Evolutionary conservation across 2,329 filamentous ascomycete species (phyloP), one percentile per base, ranked within the genome.

Genomic region (Phaeoacremonium minimum): DNA sequence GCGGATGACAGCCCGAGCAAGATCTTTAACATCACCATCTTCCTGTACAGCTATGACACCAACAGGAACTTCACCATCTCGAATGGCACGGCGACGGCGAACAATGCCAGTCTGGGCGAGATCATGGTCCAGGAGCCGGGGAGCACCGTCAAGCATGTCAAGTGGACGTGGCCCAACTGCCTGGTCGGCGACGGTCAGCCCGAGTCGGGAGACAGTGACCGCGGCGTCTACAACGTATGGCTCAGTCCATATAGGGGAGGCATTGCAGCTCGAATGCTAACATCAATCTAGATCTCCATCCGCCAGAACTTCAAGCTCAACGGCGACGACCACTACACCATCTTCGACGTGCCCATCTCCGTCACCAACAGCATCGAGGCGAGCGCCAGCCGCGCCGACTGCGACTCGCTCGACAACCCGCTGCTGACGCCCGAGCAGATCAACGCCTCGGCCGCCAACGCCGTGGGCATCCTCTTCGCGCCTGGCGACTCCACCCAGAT

Each of bases 71-170:
- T 87, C 46, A 86, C 82, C 18, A 73, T 85, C 41, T 75, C 76
- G 5, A 84, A 84, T 54, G 73, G 76, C 34, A 82, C 77, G 3
- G 68, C 67, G 5, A 61, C 67, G 4, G 55, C 57, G 7, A 63
- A 67, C 37, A 68, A 71, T 35, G 73, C 71, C 7, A 80, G 72
- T 30, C 56, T 81, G 6, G 75, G 77, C 2, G 66, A 80, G 33
- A 80, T 87, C 37, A 73, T 87, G 64, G 55, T 60, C 18, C 75
- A 82, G 43, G 81, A 87, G 50, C 58, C 70, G 1, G 73, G 74
- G 4, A 83, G 80, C 50, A 86, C 83, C 0, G 83, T 87, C 30
- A 87, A 87, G 53, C 82, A 87, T 52, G 70, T 86, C 43, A 80
- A 81, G 51, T 87, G 83, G 79, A 64, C 74, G 15, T 87, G 82